These are phyloP conservation scores for Gillenia trifoliata DNA, from an alignment of 306 rosid species.

Conservation along the genomic window DNA sequence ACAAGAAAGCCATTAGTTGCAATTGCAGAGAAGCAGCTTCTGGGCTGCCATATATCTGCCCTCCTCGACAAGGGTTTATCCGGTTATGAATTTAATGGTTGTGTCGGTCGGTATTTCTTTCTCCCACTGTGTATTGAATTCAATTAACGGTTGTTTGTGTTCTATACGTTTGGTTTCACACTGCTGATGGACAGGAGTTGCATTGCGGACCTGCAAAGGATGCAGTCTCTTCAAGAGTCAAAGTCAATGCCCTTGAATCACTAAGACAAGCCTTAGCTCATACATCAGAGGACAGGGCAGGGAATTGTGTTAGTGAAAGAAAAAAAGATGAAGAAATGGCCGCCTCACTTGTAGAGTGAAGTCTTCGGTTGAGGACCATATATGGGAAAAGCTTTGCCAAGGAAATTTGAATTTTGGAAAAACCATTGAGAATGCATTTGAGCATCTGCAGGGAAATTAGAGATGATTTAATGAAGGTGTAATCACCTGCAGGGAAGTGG, in stretches of 20 bases:
- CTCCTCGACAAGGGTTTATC: slow-evolving; percentile 80
- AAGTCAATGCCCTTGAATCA: slow-evolving; percentile 95
- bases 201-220: slow-evolving; percentile 82
- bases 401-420: too few relatives aligned
- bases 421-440: too few relatives aligned
- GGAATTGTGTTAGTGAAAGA: slow-evolving; percentile 88
- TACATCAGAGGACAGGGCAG: slow-evolving; percentile 89
- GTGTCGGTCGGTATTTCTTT: not conserved
- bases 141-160: slow-evolving; percentile 15
- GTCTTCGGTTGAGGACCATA: slow-evolving; percentile 83
- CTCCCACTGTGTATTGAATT: not conserved
- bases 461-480: too few relatives aligned
- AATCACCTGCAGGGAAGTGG: too few relatives aligned
- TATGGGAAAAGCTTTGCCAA: slow-evolving; percentile 94
- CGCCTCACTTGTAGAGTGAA: slow-evolving; percentile 81
- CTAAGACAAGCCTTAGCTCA: slow-evolving; percentile 79
- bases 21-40: slow-evolving; percentile 89
- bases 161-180: slow-evolving; percentile 83
- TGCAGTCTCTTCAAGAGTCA: slow-evolving; percentile 74
- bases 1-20: slow-evolving; percentile 87
- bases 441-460: too few relatives aligned
- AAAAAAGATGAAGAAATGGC: slow-evolving; percentile 98
- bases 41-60: slow-evolving; percentile 86
- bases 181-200: slow-evolving; percentile 94
- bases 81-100: slow-evolving; percentile 8